These are phyloP conservation scores for Fagus crenata DNA, from an alignment of 306 rosid genomes.

Conservation along the genomic window DNA sequence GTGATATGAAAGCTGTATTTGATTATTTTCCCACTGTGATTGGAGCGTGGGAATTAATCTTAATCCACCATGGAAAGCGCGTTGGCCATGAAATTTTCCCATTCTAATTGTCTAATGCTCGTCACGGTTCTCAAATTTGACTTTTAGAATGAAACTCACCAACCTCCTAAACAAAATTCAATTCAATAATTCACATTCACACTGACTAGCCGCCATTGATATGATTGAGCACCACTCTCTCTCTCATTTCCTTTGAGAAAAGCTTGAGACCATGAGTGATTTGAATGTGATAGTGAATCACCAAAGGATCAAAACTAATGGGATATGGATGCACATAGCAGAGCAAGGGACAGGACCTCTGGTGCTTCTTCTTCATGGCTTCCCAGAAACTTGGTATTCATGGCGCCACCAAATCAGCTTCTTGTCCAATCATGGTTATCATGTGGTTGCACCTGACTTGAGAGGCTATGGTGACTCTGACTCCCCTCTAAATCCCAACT, in stretches of 20 bases:
- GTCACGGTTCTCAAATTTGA: background rate
- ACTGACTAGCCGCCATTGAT: background rate
- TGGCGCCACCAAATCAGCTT: conserved; percentile 60
- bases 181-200: background rate
- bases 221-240: background rate
- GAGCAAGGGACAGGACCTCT: conserved; percentile 79
- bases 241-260: background rate
- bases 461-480: conserved; percentile 76
- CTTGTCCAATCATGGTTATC: conserved; percentile 57
- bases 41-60: too few species aligned
- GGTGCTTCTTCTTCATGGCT: conserved; percentile 65
- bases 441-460: conserved; percentile 70
- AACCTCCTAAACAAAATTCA: background rate
- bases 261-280: conserved; percentile 37
- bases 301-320: conserved; percentile 62
- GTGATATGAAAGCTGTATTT: too few species aligned
- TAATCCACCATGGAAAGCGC: background rate
- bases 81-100: background rate
- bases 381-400: conserved; percentile 61
- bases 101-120: background rate
- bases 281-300: conserved; percentile 34
- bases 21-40: too few species aligned
- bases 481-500: conserved; percentile 49
- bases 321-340: conserved; percentile 58
- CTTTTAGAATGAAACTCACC: background rate